Evolutionary conservation across 305 asterid species (phyloP).

Genomic region (Fraxinus velutina): DNA sequence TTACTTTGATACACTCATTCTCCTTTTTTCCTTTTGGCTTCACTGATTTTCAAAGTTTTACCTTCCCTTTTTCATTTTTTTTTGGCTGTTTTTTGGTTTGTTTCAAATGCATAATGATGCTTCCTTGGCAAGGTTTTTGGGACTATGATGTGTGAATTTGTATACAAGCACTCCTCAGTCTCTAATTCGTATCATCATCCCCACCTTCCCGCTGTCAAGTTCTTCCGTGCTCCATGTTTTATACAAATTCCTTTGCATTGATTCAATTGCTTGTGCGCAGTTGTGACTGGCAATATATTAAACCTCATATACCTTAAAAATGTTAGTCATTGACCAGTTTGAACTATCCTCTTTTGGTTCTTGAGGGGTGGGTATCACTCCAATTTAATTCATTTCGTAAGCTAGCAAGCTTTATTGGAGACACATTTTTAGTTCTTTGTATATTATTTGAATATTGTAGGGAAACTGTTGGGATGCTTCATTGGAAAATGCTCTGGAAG

Average conservation of each 20-base stretch:
- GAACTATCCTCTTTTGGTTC: not conserved
- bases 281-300: not conserved
- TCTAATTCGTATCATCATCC: not conserved
- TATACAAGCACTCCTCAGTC: not conserved
- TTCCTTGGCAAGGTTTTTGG: not conserved
- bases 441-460: slow-evolving; percentile 34
- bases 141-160: not conserved
- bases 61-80: not conserved
- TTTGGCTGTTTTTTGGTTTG: not conserved
- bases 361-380: not conserved
- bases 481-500: slow-evolving; percentile 79
- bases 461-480: slow-evolving; percentile 82
- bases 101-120: not conserved
- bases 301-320: not conserved
- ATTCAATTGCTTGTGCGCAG: not conserved
- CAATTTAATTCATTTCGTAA: not conserved
- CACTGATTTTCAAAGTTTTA: not conserved
- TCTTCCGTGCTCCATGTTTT: not conserved
- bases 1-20: not conserved
- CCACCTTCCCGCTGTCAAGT: not conserved
- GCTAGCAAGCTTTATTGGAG: not conserved
- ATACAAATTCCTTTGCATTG: not conserved
- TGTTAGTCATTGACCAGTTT: not conserved
- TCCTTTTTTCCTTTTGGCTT: not conserved
- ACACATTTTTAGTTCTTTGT: not conserved